These are phyloP conservation scores for Zizania latifolia DNA, from an alignment of 176 grass and related monocot species.

Conservation along the genomic window DNA sequence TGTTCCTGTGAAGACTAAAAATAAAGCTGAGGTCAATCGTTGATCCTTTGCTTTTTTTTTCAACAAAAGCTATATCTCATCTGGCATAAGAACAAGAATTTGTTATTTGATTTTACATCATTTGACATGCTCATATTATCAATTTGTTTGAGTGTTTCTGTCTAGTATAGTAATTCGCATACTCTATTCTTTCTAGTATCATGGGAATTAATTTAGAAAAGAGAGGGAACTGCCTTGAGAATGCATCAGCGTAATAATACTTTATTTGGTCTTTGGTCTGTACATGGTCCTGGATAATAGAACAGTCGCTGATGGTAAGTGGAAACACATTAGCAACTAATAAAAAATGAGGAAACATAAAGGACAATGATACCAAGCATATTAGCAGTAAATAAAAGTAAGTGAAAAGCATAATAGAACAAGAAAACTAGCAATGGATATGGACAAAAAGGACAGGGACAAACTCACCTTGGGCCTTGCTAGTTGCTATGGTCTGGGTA, in stretches of 20 bases:
- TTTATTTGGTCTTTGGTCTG: background rate
- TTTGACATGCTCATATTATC: background rate
- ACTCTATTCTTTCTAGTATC: background rate
- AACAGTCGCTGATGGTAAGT: too few relatives aligned
- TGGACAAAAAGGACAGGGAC: too few relatives aligned
- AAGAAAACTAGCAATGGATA: too few relatives aligned
- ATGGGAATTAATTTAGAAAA: background rate
- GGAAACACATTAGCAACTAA: too few relatives aligned
- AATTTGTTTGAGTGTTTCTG: background rate
- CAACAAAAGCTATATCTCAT: background rate
- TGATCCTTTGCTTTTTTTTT: background rate
- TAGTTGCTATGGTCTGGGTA: too few relatives aligned
- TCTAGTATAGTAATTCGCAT: background rate
- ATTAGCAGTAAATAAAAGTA: too few relatives aligned
- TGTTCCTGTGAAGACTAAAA: background rate
- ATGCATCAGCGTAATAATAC: background rate
- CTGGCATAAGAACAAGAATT: background rate
- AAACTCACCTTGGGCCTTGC: too few relatives aligned
- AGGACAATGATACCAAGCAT: too few relatives aligned
- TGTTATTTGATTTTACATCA: background rate
- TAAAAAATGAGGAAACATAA: too few relatives aligned
- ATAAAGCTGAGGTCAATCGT: constrained; percentile 33
- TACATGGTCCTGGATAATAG: too few relatives aligned
- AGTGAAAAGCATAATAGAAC: too few relatives aligned
- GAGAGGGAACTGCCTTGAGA: background rate